Evolutionary conservation across 805 yeast genomes (phyloP), one percentile per base, ranked within the genome.

Genomic region (Sugiyamaella qingdaonensis): DNA sequence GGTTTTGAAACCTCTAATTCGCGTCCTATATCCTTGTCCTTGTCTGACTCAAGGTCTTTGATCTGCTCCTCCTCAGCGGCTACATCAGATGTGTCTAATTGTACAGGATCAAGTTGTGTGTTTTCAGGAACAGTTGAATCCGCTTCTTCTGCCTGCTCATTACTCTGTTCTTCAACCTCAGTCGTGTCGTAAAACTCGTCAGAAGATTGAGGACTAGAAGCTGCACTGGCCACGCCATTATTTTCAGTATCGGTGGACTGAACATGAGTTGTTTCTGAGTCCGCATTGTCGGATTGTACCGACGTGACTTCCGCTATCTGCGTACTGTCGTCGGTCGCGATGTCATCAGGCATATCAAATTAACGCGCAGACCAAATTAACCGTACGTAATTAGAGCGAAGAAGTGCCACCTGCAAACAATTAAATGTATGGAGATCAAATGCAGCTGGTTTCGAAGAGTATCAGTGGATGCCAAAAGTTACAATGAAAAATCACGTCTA

Each of bases 181-280:
- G 43, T 39, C 19, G 43, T 39, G 19, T 39, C 43, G 43, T 39
- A 39, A 16, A 39, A 39, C 43, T 39, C 43, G 24, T 39, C 43
- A n/a, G 43, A 39, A 10, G 43, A 39, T 9, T 34, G 37, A 16
- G 24, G 24, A 16, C 43, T 39, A 4, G 16, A 14, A 34, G 37
- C 16, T 4, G 4, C 8, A n/a, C 16, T 14, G 3, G 37, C 5
- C 8, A 14, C n/a, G 5, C 37, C 37, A 9, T 34, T 34, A 14
- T n/a, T n/a, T 4, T 34, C 37, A n/a, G 37, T 34, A 34, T 34
- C 37, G 3, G n/a, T 34, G 9, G 37, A 13, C 16, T 14, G 37
- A 34, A n/a, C 37, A 34, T 34, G n/a, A 34, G 37, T n/a, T 13
- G n/a, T 34, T 3, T 34, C 37, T n/a, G 37, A 34, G 16, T 34